Percentiles rank a stretch among this genome's conserved stretches.
These are phyloP conservation scores for Rhizophora apiculata DNA, from an alignment of 345 rosid genomes.

Conservation along the genomic window DNA sequence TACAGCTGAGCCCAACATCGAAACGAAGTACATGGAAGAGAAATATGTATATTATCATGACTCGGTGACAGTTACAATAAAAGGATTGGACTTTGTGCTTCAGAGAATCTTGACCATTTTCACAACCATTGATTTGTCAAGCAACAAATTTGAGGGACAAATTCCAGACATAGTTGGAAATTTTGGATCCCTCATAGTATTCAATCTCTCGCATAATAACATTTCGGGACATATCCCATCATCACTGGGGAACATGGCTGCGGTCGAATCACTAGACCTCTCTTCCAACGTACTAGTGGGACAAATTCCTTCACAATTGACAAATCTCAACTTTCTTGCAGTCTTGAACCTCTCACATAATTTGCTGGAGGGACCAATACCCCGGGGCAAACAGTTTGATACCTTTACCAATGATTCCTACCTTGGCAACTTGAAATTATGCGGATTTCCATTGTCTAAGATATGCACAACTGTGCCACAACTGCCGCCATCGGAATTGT, in stretches of 20 bases:
- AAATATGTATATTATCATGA: not conserved
- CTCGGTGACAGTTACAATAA: constrained; percentile 1
- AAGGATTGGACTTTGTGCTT: not conserved
- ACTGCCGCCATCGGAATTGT: too few species aligned
- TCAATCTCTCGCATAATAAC: constrained; percentile 15
- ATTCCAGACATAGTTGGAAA: constrained; percentile 7
- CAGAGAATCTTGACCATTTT: not conserved
- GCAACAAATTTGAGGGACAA: constrained; percentile 10
- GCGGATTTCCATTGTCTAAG: not conserved
- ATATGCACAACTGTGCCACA: not conserved
- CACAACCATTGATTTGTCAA: constrained; percentile 13
- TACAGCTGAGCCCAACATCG: not conserved
- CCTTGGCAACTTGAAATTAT: not conserved
- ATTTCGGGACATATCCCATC: constrained; percentile 1
- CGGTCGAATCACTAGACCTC: constrained; percentile 22
- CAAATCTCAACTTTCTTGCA: not conserved
- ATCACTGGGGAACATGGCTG: constrained; percentile 8
- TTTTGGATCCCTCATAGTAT: not conserved
- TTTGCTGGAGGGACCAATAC: not conserved
- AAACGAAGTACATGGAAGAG: not conserved
- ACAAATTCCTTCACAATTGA: constrained; percentile 15
- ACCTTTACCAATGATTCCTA: not conserved
- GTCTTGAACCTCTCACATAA: not conserved
- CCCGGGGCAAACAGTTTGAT: not conserved
- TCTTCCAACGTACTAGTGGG: constrained; percentile 23